Base-by-base conservation (phyloP, 2,329 filamentous ascomycete genomes). In the Hymenoscyphus fructigenus region DNA sequence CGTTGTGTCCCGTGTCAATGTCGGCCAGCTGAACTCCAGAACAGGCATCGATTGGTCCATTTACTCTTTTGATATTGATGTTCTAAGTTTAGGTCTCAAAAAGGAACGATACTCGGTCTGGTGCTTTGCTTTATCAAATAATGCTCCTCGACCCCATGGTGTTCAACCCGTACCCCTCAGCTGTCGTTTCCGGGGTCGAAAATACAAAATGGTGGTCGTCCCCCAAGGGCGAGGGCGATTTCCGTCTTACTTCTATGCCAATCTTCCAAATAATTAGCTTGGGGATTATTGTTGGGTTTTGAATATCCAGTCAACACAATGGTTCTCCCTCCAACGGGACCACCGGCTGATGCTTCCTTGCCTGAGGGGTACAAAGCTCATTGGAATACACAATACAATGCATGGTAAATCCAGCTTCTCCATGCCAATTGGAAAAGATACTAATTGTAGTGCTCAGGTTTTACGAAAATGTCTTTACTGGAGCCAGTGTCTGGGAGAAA, bases 391-490 rank as follows among this genome's bases (percentile, higher is more conserved):
- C 61, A 66, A 14, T 66, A 67, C 32, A 66, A 62, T n/a, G 59
- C 63, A 29, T 67, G 64, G 66, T 64, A 20, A 67, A 57, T 32
- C 44, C 41, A n/a, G 4, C 26, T 10, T 15, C 10, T 36, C 36
- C 17, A 36, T 36, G 20, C 4, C 34, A 2, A 47, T 9, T 57
- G 41, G 3, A 23, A 36, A 12, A 10, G n/a, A 41, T 60, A 53
- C 38, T 61, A 12, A 63, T 32, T 34, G 12, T n/a, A 7, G 14
- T 29, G 14, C n/a, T 34, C 15, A 67, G 66, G 61, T 67, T 64
- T 55, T 67, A 67, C 34, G 64, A 67, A 47, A 67, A 67, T 28
- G 60, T 67, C 23, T 66, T 66, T 50, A 67, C 63, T 6, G 59
- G 65, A 38, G 61, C 44, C 28, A 62, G 64, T 32, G 64, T 67